These are phyloP conservation scores for Lodderomyces pseudojiufengensis DNA, from an alignment of 1,139 yeast genomes.

Conservation along the genomic window DNA sequence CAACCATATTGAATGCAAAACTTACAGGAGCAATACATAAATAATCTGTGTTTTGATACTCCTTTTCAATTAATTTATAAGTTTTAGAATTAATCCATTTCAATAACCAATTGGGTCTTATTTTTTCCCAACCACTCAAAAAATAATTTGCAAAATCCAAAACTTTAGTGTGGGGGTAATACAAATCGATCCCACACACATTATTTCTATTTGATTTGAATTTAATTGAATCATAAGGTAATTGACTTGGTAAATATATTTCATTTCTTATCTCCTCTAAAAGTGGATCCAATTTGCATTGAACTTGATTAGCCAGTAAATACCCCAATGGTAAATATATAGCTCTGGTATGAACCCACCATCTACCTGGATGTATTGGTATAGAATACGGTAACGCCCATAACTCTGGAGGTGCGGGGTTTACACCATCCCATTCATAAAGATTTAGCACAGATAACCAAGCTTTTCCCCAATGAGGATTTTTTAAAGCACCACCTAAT, in stretches of 20 bases:
- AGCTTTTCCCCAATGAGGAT: conserved; percentile 97
- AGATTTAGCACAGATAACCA: conserved; percentile 80
- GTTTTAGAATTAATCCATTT: conserved; percentile 50
- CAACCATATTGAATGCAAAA: conserved; percentile 79
- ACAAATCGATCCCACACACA: conserved; percentile 88
- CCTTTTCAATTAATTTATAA: conserved; percentile 67
- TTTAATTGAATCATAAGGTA: conserved; percentile 63
- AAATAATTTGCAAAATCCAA: conserved; percentile 62
- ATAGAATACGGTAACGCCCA: conserved; percentile 81
- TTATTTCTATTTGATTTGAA: conserved; percentile 71
- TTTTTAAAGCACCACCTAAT: conserved; percentile 85
- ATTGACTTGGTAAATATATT: conserved; percentile 50
- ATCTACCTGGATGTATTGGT: conserved; percentile 90
- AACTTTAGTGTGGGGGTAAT: conserved; percentile 81
- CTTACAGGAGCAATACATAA: conserved; percentile 93
- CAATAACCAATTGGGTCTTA: conserved; percentile 73
- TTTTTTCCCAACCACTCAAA: conserved; percentile 63
- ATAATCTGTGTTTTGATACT: conserved; percentile 72
- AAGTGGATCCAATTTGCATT: conserved; percentile 63
- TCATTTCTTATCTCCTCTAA: conserved; percentile 67
- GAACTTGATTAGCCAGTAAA: conserved; percentile 53
- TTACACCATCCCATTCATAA: conserved; percentile 94
- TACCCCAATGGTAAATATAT: conserved; percentile 88
- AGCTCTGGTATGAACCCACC: conserved; percentile 99
- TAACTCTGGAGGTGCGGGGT: conserved; percentile 96